phyloP scores from a whole-genome alignment of 345 rosid genomes.

The Eucalyptus tenuipes region DNA sequence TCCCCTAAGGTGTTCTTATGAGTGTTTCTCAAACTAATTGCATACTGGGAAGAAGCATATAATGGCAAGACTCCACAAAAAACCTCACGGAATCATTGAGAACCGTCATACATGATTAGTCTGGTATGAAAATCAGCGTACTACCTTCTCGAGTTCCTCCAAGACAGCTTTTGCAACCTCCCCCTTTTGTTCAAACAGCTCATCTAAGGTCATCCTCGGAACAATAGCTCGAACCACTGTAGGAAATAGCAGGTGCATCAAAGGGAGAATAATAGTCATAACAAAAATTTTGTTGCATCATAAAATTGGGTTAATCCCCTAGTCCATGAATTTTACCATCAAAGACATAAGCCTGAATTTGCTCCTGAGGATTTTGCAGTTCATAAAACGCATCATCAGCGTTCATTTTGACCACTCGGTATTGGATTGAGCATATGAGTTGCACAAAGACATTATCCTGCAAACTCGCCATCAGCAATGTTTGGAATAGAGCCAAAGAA shows the following conservation, averaged over 20 bases:
- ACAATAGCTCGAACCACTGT: slow-evolving; percentile 93
- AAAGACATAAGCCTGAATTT: slow-evolving; percentile 93
- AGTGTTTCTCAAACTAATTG: background rate
- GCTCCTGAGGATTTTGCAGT: slow-evolving; percentile 84
- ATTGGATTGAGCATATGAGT: slow-evolving; percentile 87
- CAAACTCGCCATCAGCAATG: background rate
- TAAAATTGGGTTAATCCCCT: background rate
- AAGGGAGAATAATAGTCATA: background rate
- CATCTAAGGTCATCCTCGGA: slow-evolving; percentile 80
- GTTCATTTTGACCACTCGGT: slow-evolving; percentile 49
- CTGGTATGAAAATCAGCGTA: background rate
- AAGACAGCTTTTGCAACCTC: slow-evolving; percentile 93
- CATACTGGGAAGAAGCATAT: background rate
- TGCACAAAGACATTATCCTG: slow-evolving; percentile 83
- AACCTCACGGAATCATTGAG: background rate
- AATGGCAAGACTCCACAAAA: background rate
- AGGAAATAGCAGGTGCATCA: background rate
- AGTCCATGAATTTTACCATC: slow-evolving; percentile 39
- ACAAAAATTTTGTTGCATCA: background rate
- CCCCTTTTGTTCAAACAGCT: slow-evolving; percentile 93
- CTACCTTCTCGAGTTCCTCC: slow-evolving; percentile 93
- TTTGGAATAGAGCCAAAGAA: background rate
- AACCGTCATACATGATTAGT: background rate
- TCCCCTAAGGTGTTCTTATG: background rate
- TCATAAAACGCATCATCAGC: slow-evolving; percentile 99